Base-by-base conservation (phyloP, 2,329 filamentous ascomycete genomes). In the Tothia fuscella region DNA sequence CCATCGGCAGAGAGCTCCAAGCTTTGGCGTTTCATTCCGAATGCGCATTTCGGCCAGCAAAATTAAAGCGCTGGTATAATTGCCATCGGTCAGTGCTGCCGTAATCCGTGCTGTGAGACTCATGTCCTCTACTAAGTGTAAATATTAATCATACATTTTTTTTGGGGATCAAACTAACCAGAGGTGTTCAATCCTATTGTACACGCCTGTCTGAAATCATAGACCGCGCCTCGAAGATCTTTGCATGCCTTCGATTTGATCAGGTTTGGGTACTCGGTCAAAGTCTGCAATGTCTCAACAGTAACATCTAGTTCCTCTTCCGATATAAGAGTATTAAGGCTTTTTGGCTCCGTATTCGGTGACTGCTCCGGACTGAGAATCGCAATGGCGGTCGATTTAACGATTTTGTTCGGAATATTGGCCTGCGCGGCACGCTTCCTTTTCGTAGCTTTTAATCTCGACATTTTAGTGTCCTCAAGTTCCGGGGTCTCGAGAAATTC, bases 1-100 rank as follows among this genome's bases (percentile, higher is more conserved):
- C 80, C 80, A 84, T 43, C 80, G 73, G 55, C 78, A 82, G 6
- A 83, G 58, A 2, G 79, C 77, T 16, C 80, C 80, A 0, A 83
- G 60, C 49, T 80, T 80, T 0, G 79, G 79, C 14, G 72, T 68
- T 47, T 82, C 70, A 3, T 66, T 63, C n/a, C 78, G 65, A 14
- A 83, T 75, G 22, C 71, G 68, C 79, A 83, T 83, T 60, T 83
- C 79, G 0, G 78, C 72, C 1, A 84, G 67, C 12, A 82, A 54
- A 13, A 83, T 68, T 39, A 68, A 68, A 4, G 78, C 77, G n/a
- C 82, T 78, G 7, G 65, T 67, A 48, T 77, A 80, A 52, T 76
- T 74, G 38, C 69, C 75, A 55, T 83, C 79, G 17, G 72, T 69
- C 0, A 84, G 61, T 2, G 79, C 78, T 16, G 67, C 78, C 6